A percentile compares a stretch with the other conserved stretches of the same genome.
Conservation (phyloP, 78 protist genomes). For the Dictyostelium intermedium region DNA sequence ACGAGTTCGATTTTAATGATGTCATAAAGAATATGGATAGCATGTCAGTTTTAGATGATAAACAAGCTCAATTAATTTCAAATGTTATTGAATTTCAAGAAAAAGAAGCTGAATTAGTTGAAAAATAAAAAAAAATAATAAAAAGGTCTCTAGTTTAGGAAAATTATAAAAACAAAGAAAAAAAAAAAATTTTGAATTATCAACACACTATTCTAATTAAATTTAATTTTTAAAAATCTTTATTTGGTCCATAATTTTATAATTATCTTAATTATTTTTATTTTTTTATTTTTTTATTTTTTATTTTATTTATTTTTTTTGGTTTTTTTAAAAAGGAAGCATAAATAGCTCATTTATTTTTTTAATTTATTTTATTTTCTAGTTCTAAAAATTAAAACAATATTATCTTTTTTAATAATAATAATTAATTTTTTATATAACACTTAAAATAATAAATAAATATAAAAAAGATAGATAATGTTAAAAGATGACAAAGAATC, state of each 20-base stretch:
- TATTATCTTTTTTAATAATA: background rate
- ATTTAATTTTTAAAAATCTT: background rate
- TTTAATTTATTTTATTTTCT: background rate
- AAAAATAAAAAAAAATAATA: background rate
- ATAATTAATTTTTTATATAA: no score
- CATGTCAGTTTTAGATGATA: conserved; percentile 9
- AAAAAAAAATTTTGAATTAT: no score
- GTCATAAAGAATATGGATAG: conserved; percentile 20
- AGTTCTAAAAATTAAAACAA: background rate
- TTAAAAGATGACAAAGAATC: background rate
- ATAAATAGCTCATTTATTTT: background rate
- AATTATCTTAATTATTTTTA: background rate
- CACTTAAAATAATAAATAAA: no score
- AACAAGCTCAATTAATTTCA: background rate
- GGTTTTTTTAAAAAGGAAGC: background rate
- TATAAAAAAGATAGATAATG: background rate
- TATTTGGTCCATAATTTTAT: background rate
- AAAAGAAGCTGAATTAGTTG: conserved; percentile 2
- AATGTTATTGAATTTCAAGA: conserved; percentile 25
- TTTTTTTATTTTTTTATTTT: background rate
- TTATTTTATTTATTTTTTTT: no score
- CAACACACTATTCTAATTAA: background rate
- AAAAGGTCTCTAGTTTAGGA: background rate
- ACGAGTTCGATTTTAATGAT: conserved; percentile 23
- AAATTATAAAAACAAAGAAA: background rate